Evolutionary conservation across 2,329 filamentous ascomycete species (phyloP), one percentile per base, ranked within the genome.

Genomic region (Chalaropsis ovoidea): DNA sequence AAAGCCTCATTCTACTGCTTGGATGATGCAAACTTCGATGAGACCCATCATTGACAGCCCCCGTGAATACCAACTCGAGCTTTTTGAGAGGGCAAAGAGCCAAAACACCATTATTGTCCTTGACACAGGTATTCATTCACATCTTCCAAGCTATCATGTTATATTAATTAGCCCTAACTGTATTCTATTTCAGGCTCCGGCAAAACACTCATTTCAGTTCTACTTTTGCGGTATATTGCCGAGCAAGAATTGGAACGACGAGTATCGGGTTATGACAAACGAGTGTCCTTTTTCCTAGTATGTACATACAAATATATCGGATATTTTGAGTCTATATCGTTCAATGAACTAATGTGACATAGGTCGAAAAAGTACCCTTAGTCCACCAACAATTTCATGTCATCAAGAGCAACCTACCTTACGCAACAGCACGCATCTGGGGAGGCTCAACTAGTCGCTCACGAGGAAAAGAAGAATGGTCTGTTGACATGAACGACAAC

Each of bases 161-260:
- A 10, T 68, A n/a, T 22, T 58, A 65, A 56, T 70, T 70, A 62
- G 69, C 31, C n/a, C 49, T 22, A 62, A 58, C n/a, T 13, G 3
- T 43, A 5, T 11, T 56, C 2, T 62, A 10, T 17, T 17, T 0
- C 67, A 86, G 88, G 94, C 13, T 91, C 90, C 2, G 94, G 94
- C 1, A 99, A 99, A 76, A 99, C 94, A 0, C 79, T 96, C n/a
- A 96, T 99, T 70, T 92, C 94, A 0, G 91, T 90, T 0, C 80
- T 97, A 2, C 80, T 99, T 4, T 80, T 97, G 27, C 84, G 86
- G 47, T 83, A 95, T 73, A 81, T 84, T 10, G 80, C 97, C 39
- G 84, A 90, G 47, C 78, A 86, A 67, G 94, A 99, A 73, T 76
- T 96, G 0, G 85, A 89, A 68, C 77, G 84, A 69, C 83, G 91